A percentile compares a stretch with the other conserved stretches of the same genome.
These are phyloP conservation scores for Kwoniella europaea DNA, from an alignment of 768 basidiomycete genomes.

Conservation along the genomic window DNA sequence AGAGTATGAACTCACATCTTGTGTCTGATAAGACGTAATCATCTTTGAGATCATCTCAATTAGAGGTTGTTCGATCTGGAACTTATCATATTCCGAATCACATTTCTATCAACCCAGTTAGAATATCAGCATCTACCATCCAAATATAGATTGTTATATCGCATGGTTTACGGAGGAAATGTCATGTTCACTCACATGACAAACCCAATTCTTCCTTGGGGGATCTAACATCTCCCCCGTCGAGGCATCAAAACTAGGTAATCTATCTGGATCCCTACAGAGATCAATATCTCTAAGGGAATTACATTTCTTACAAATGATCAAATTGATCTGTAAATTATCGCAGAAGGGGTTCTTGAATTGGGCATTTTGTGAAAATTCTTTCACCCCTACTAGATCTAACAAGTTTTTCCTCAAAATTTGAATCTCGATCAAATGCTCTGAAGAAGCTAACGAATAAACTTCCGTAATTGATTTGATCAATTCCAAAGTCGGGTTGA, in stretches of 20 bases:
- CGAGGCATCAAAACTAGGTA: constrained; percentile 62
- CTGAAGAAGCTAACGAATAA: constrained; percentile 71
- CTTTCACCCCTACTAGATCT: constrained; percentile 81
- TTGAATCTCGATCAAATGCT: constrained; percentile 84
- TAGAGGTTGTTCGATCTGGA: constrained; percentile 81
- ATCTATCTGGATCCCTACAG: constrained; percentile 84
- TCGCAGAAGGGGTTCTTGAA: constrained; percentile 94
- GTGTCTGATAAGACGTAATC: constrained; percentile 78
- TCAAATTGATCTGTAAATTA: constrained; percentile 78
- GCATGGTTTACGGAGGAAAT: no score
- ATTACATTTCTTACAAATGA: constrained; percentile 88
- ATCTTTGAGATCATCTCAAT: constrained; percentile 74
- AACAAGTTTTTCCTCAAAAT: constrained; percentile 85
- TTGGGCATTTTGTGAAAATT: constrained; percentile 80
- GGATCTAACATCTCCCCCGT: constrained; percentile 56
- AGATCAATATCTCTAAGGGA: constrained; percentile 88
- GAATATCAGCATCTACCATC: no score
- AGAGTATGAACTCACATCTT: constrained; percentile 64
- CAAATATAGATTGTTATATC: no score
- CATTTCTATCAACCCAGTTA: no score
- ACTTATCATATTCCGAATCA: constrained; percentile 84
- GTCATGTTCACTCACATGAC: constrained; percentile 54
- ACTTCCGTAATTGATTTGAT: constrained; percentile 84
- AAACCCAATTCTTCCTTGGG: constrained; percentile 59
- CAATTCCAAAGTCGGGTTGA: constrained; percentile 83